phyloP scores from a whole-genome alignment of 2,329 filamentous ascomycete species.

The Fonsecaea pedrosoi region DNA sequence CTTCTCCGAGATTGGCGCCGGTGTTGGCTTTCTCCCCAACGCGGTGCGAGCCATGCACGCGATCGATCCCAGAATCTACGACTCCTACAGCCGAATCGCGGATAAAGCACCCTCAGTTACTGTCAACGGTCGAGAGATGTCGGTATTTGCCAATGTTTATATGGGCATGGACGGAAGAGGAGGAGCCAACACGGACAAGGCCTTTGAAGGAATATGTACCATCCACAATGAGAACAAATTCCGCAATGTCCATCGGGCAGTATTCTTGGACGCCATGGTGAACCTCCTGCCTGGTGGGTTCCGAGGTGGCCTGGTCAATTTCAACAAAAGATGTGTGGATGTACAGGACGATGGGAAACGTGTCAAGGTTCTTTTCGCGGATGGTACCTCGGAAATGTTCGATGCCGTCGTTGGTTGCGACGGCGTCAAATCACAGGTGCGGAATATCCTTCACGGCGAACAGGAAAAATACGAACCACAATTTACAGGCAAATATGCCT shows the following conservation, averaged over 20 bases:
- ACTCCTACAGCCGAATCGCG: slow-evolving; percentile 17
- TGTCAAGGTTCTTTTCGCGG: slow-evolving; percentile 10
- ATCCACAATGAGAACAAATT: slow-evolving; percentile 21
- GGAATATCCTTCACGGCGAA: slow-evolving; percentile 13
- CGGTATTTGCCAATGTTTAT: not conserved
- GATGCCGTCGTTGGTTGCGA: slow-evolving; percentile 22
- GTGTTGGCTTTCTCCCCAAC: slow-evolving; percentile 20
- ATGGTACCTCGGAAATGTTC: slow-evolving; percentile 11
- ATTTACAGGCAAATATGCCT: slow-evolving; percentile 24
- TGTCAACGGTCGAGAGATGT: slow-evolving; percentile 13
- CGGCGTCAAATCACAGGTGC: slow-evolving; percentile 18
- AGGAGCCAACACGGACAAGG: slow-evolving; percentile 7
- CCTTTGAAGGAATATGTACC: slow-evolving; percentile 7
- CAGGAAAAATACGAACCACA: slow-evolving; percentile 10
- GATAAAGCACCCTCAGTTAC: not conserved
- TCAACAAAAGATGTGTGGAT: slow-evolving; percentile 19
- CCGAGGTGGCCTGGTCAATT: slow-evolving; percentile 12
- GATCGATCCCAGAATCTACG: slow-evolving; percentile 11
- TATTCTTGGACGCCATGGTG: slow-evolving; percentile 17
- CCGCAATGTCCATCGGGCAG: slow-evolving; percentile 15
- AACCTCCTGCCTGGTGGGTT: slow-evolving; percentile 13
- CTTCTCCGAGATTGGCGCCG: slow-evolving; percentile 19
- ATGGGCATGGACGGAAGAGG: slow-evolving; percentile 25
- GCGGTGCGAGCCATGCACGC: slow-evolving; percentile 18
- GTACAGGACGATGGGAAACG: slow-evolving; percentile 4